Percentiles rank a stretch among this genome's conserved stretches.
phyloP scores from a whole-genome alignment of 2,329 filamentous ascomycete genomes.

The Venturia carpophila region DNA sequence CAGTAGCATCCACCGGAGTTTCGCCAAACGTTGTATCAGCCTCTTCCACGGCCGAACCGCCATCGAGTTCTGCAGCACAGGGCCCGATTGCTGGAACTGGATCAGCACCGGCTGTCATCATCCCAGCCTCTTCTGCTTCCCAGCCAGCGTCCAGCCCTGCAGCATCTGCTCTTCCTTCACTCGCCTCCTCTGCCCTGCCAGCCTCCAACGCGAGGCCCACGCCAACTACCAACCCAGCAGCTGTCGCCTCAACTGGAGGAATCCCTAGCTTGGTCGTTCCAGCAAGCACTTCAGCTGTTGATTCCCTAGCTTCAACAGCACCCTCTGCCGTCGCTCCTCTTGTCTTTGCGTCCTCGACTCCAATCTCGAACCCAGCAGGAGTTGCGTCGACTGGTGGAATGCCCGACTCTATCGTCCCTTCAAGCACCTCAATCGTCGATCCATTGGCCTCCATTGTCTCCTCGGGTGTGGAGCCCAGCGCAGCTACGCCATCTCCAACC shows the following conservation, averaged over 20 bases:
- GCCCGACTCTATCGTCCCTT: not conserved
- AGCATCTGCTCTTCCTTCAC: not conserved
- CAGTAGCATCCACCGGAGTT: not conserved
- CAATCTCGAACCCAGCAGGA: not conserved
- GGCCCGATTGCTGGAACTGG: not conserved
- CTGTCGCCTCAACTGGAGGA: slow-evolving; percentile 3
- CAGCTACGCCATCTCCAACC: not conserved
- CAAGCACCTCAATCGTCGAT: not conserved
- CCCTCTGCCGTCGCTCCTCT: not conserved
- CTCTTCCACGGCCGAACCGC: not conserved
- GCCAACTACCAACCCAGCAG: not conserved
- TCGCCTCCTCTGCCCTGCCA: not conserved
- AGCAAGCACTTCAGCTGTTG: not conserved
- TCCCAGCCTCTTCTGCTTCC: not conserved
- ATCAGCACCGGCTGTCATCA: not conserved
- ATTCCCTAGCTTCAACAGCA: not conserved
- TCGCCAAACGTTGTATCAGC: not conserved
- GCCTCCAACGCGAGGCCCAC: not conserved
- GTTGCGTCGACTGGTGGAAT: not conserved
- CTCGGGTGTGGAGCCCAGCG: not conserved
- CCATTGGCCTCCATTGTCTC: not conserved
- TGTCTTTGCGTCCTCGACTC: not conserved
- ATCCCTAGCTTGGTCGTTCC: not conserved
- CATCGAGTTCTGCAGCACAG: not conserved
- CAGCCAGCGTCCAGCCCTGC: not conserved